Conservation (phyloP, 768 basidiomycete species). For the Clitopilus hobsonii region DNA sequence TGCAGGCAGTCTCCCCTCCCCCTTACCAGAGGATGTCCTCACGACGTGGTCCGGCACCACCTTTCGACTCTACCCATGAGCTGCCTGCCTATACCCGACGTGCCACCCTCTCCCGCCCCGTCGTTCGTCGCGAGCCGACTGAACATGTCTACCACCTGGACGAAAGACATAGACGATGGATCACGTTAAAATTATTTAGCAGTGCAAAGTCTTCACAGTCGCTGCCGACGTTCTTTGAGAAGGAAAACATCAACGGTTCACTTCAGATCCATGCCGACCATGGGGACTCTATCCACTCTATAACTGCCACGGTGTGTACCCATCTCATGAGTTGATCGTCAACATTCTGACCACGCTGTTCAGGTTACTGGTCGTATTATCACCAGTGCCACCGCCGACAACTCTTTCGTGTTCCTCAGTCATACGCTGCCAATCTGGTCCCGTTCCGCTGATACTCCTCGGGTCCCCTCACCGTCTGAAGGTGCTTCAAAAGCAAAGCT, state of each 20-base stretch:
- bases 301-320: constrained; percentile 36
- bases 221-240: constrained; percentile 49
- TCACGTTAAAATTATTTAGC: constrained; percentile 42
- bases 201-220: constrained; percentile 49
- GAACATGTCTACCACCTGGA: constrained; percentile 40
- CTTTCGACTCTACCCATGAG: constrained; percentile 36
- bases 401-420: constrained; percentile 40
- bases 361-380: constrained; percentile 50
- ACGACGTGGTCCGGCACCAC: constrained; percentile 47
- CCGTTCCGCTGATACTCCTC: constrained; percentile 33
- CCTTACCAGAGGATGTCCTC: constrained; percentile 45
- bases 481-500: constrained; percentile 37
- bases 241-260: constrained; percentile 44
- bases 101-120: constrained; percentile 35
- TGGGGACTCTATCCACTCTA: constrained; percentile 48
- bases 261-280: constrained; percentile 44
- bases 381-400: constrained; percentile 39
- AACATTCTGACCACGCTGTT: background rate
- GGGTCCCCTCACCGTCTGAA: constrained; percentile 36
- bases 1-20: constrained; percentile 31
- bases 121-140: constrained; percentile 39
- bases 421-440: constrained; percentile 44
- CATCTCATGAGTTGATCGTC: background rate
- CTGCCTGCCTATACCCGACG: constrained; percentile 47
- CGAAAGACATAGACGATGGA: constrained; percentile 39